Evolutionary conservation across 192 early-diverging fungal genomes (phyloP).

Genomic region (Gigaspora rosea): DNA sequence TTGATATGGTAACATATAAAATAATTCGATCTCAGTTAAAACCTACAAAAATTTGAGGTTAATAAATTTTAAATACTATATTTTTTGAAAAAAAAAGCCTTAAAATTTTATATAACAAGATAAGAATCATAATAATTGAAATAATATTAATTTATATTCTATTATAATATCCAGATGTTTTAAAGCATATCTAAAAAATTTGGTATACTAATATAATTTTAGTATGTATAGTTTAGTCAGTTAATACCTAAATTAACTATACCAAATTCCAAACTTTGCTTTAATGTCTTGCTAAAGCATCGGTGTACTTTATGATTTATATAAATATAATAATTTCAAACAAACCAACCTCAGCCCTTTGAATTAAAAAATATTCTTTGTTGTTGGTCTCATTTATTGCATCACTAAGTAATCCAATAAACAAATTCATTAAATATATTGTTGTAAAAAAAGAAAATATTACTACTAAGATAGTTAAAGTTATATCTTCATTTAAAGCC

Average conservation of each 20-base stretch:
- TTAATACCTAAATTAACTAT: no score
- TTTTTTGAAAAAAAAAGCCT: background rate
- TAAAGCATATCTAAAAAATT: no score
- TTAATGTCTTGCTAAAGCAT: no score
- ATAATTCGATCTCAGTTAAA: slow-evolving; percentile 15
- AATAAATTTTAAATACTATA: background rate
- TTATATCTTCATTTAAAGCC: background rate
- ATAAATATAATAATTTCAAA: background rate
- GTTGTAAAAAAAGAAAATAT: background rate
- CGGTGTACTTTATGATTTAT: no score
- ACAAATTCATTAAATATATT: slow-evolving; percentile 7
- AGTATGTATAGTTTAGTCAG: no score
- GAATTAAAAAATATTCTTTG: background rate
- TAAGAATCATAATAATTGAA: no score
- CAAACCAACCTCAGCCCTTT: background rate
- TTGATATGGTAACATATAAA: slow-evolving; percentile 2
- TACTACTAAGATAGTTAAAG: background rate
- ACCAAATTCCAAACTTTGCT: no score
- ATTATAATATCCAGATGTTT: no score
- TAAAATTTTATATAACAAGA: no score
- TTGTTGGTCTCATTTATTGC: background rate
- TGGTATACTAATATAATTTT: no score
- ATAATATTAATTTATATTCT: no score
- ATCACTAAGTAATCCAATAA: background rate
- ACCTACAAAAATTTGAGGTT: background rate